Evolutionary conservation across 768 basidiomycete genomes (phyloP).

Genomic region (Cystobasidium ongulense): DNA sequence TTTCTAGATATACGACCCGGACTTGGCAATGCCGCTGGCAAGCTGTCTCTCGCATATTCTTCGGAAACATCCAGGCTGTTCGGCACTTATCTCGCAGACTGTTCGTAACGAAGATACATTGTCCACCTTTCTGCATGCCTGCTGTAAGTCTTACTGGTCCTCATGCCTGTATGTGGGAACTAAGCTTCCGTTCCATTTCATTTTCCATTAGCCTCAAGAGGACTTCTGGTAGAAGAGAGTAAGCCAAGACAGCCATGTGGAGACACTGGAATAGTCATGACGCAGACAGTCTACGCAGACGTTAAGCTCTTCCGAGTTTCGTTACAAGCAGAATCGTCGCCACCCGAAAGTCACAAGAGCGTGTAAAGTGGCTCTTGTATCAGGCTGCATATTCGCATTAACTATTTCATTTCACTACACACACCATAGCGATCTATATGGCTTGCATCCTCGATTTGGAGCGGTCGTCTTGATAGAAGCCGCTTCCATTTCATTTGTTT

Average conservation of each 20-base stretch:
- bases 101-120: constrained; percentile 9
- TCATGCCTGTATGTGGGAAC: too few relatives aligned
- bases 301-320: not conserved
- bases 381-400: too few relatives aligned
- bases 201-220: not conserved
- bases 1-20: constrained; percentile 4
- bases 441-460: too few relatives aligned
- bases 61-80: not conserved
- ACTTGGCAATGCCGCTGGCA: not conserved
- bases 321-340: not conserved
- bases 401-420: too few relatives aligned
- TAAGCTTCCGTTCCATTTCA: not conserved
- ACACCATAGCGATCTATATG: too few relatives aligned
- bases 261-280: not conserved
- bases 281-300: not conserved
- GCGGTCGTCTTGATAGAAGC: too few relatives aligned
- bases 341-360: not conserved
- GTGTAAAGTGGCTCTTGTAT: too few relatives aligned
- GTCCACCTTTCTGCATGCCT: not conserved
- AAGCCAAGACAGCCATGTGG: not conserved
- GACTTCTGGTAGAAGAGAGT: not conserved
- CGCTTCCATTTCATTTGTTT: too few relatives aligned
- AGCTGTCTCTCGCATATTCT: not conserved
- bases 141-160: constrained; percentile 7
- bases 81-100: constrained; percentile 6